These are phyloP conservation scores for Aspergillus hortae DNA, from an alignment of 2,329 filamentous ascomycete genomes.

Conservation along the genomic window DNA sequence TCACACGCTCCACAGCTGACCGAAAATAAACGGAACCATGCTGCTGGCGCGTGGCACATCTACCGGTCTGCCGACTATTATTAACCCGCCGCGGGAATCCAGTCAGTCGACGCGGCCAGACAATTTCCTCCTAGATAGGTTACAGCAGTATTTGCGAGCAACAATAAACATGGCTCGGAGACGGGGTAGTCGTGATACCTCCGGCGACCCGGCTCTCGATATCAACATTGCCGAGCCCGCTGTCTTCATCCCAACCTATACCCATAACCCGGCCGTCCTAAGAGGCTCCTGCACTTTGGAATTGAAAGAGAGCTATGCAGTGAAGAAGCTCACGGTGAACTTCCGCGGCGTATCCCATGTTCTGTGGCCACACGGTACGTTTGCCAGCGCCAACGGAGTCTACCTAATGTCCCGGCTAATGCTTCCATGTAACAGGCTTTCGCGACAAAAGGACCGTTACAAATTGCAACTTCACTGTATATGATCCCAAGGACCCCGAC, in stretches of 20 bases:
- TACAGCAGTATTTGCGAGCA: slow-evolving; percentile 1
- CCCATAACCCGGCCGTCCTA: slow-evolving; percentile 14
- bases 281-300: slow-evolving; percentile 10
- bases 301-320: slow-evolving; percentile 4
- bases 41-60: not conserved
- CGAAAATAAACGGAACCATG: slow-evolving; percentile 1
- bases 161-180: not conserved
- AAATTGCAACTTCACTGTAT: slow-evolving; percentile 7
- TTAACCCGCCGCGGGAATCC: not conserved
- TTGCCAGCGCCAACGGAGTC: not conserved
- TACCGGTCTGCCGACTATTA: slow-evolving; percentile 2
- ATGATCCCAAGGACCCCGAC: slow-evolving; percentile 1
- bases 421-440: slow-evolving; percentile 3
- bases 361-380: slow-evolving; percentile 13
- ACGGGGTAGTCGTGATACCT: slow-evolving; percentile 1
- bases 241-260: slow-evolving; percentile 11
- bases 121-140: not conserved
- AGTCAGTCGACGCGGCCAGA: not conserved
- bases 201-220: slow-evolving; percentile 4
- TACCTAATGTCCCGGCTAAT: not conserved
- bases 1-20: not conserved
- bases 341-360: slow-evolving; percentile 10
- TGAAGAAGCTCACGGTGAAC: slow-evolving; percentile 10
- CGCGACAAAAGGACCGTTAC: slow-evolving; percentile 8
- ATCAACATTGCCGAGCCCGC: slow-evolving; percentile 11